Base-by-base conservation (phyloP, 352 stramenopile genomes). In the Phytophthora tentaculata region DNA sequence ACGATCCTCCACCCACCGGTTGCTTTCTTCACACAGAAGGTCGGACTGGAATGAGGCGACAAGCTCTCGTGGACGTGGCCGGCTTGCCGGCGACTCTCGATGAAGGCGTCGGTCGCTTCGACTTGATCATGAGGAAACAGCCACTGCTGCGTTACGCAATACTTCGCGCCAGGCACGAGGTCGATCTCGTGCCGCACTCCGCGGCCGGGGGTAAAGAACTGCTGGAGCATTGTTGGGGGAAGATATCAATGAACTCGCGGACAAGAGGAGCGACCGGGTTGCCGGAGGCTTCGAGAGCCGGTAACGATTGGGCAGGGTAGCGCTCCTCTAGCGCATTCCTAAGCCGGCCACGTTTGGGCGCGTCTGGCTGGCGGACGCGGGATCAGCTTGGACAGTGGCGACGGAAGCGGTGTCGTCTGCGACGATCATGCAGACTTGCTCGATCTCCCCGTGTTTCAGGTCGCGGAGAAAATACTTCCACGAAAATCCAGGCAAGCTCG, bases 151-250 rank as follows among this genome's bases (percentile, higher is more conserved):
- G 45, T 23, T 10, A 43, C 35, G 10, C 35, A 43, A 43, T 43
- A 43, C 14, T 43, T 43, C 3, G 35, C 14, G 5, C 41, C 16
- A 5, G 45, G 19, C 20, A 13, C 45, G 45, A 53, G 45, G 26
- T 54, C 50, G 22, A 39, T 50, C 44, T 50, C 44, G 44, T 26
- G 44, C 19, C 19, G 44, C 2, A 50, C 44, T n/a, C 44, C 19
- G 19, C 44, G 44, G 22, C 23, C 44, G 7, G 41, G 14, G 3
- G 41, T n/a, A 17, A 23, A 48, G 41, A 19, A 23, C 41, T 5
- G n/a, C 41, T 22, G 41, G 41, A 17, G 9, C 17, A 3, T 48
- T 48, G 17, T 48, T 17, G n/a, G 2, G 41, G 41, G 41, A 48
- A 48, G 35, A 43, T 8, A 32, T 32, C 26, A 3, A 32, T 32